Base-by-base conservation (phyloP, 2,329 filamentous ascomycete genomes). In the Alternaria sp. region DNA sequence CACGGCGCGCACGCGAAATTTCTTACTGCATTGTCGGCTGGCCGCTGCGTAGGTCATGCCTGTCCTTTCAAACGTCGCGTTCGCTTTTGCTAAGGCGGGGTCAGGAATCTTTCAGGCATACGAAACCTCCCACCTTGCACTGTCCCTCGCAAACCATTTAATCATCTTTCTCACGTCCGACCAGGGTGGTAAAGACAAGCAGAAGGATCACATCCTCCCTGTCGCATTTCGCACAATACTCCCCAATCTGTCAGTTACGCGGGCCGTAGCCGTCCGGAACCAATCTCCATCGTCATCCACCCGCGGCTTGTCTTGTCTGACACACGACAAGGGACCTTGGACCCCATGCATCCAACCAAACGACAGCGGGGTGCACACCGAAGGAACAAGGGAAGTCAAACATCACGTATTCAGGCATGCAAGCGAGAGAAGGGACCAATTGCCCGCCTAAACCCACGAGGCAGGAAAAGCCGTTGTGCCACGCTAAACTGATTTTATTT, bases 391-490 rank as follows among this genome's bases (percentile, higher is more conserved):
- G 57, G 56, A 61, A 52, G 38, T 27, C 34, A 54, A 52, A 22
- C 20, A 22, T 45, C 56, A 58, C 49, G 50, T 41, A 45, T 53
- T 27, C 41, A 58, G 56, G 50, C 43, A 45, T 45, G 49, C 32
- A 46, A 52, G 41, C 56, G 56, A 58, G 22, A 50, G 41, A 25
- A 44, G 36, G 52, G 49, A 32, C 41, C 27, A 52, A 20, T 52
- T 52, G 56, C 49, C 49, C 45, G 61, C 57, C 53, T 54, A 54
- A 59, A 57, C 51, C 61, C 65, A 65, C 54, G 45, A 67, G 58
- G 63, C 57, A 65, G 57, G 40, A 59, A 67, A 63, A 67, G 53
- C 66, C 66, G 66, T 68, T 68, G 54, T 53, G 59, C 43, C 41
- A 67, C 66, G 62, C 66, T 67, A 68, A 59, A 46, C 50, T 45